Conservation (phyloP, 2,329 filamentous ascomycete genomes). For the Penicillium olsonii region DNA sequence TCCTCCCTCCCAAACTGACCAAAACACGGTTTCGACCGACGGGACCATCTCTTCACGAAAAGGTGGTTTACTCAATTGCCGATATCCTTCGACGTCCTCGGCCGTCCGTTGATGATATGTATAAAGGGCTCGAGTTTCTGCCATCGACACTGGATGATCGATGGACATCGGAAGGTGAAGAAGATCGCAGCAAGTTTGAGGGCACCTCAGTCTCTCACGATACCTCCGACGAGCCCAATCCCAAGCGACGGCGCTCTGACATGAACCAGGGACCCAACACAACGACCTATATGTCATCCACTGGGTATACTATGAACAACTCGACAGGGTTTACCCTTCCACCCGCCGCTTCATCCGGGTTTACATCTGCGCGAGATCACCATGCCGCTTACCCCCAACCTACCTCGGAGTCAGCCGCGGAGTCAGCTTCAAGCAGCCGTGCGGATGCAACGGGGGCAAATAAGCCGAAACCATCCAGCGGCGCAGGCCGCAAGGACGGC, state of each 20-base stretch:
- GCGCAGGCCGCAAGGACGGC: constrained; percentile 38
- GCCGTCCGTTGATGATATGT: constrained; percentile 59
- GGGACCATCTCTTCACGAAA: constrained; percentile 69
- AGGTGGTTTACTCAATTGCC: constrained; percentile 66
- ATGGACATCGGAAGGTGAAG: constrained; percentile 66
- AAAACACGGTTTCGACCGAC: constrained; percentile 57
- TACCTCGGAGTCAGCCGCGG: constrained; percentile 19
- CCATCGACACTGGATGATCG: constrained; percentile 64
- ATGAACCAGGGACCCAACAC: constrained; percentile 21
- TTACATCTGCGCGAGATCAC: constrained; percentile 63
- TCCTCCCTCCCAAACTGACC: constrained; percentile 62
- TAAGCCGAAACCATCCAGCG: constrained; percentile 30
- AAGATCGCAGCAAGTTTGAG: constrained; percentile 42
- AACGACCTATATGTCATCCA: constrained; percentile 39
- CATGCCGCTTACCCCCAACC: constrained; percentile 37
- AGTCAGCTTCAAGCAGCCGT: constrained; percentile 15
- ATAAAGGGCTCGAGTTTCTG: constrained; percentile 43
- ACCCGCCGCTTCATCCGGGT: constrained; percentile 54
- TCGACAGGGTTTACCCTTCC: constrained; percentile 38
- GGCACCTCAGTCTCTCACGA: constrained; percentile 18
- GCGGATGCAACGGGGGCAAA: constrained; percentile 19
- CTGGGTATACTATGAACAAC: constrained; percentile 64
- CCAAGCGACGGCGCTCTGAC: constrained; percentile 33
- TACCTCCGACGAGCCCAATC: constrained; percentile 23
- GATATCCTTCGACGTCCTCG: constrained; percentile 67